Evolutionary conservation across 805 yeast genomes (phyloP).

Genomic region (Lipomyces orientalis): DNA sequence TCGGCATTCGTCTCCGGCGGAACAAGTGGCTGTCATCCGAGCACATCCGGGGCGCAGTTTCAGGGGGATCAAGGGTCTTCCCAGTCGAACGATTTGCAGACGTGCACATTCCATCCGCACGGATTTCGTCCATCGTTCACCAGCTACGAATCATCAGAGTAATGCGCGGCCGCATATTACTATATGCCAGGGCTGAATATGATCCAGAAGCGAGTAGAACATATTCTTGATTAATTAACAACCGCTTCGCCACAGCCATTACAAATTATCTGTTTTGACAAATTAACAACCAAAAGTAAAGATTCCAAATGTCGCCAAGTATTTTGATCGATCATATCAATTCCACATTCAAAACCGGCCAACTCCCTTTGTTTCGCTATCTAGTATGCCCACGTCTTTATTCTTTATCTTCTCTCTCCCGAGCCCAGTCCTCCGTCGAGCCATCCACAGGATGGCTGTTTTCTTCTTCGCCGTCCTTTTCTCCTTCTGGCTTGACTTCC

Average conservation of each 20-base stretch:
- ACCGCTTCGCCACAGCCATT: not conserved
- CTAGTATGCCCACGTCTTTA: not conserved
- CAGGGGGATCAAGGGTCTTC: not conserved
- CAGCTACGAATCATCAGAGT: too few relatives aligned
- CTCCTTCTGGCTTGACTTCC: not conserved
- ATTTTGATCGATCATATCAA: not conserved
- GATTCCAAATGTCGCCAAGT: not conserved
- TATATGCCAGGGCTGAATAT: too few relatives aligned
- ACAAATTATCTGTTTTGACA: not conserved
- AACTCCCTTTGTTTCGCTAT: not conserved
- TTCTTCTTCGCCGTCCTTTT: not conserved
- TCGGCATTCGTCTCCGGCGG: not conserved
- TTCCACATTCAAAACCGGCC: not conserved
- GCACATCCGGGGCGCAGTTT: not conserved
- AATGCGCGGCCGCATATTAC: too few relatives aligned
- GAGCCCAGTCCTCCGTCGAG: conserved; percentile 21
- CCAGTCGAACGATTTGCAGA: too few relatives aligned
- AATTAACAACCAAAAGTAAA: not conserved
- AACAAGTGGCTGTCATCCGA: not conserved
- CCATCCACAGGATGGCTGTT: conserved; percentile 12
- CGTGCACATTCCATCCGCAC: too few relatives aligned
- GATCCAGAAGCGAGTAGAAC: not conserved
- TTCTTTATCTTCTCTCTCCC: conserved; percentile 6
- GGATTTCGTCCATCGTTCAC: too few relatives aligned
- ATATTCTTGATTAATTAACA: not conserved